Evolutionary conservation across 2,329 filamentous ascomycete species (phyloP), one percentile per base, ranked within the genome.

Genomic region (Trichoderma koningiopsis): DNA sequence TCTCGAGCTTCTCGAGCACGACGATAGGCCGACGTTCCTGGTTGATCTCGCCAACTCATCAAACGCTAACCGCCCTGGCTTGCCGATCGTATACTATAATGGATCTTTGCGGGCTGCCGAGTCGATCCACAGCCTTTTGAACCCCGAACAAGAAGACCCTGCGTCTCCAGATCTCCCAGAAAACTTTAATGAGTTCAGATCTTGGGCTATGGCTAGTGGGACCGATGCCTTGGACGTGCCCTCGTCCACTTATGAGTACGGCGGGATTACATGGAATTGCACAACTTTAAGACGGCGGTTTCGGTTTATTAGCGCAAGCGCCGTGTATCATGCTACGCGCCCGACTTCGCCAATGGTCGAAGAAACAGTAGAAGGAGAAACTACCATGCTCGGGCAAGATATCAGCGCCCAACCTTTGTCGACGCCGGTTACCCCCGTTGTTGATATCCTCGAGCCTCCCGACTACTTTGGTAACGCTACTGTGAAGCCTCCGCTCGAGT

Each of bases 11-110:
- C 79, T 96, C 52, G 92, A 95, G 75, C 87, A 91, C 72, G 92
- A 96, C 76, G 87, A 91, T 61, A 84, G 92, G 58, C 92, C 92
- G 3, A 92, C 91, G 0, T 93, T 95, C 74, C 85, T 95, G 53
- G 83, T 95, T 40, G 92, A 95, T 74, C 79, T 92, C 62, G 82
- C 83, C 8, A 87, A 90, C 74, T 78, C 83, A 1, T 77, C 80
- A n/a, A 90, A 89, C 73, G 84, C 83, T 58, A 81, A 80, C 27
- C 81, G 84, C 1, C 84, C 85, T 0, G 82, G 83, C 1, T 78
- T 94, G 47, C 84, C 86, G 35, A 84, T 92, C 8, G 73, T 92
- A 0, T 94, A 91, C 76, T 86, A 87, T 35, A 96, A 95, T 76
- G 82, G 85, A 11, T 86, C 91, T 3, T 80, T 95, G 65, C 87